Base-by-base conservation (phyloP, 768 basidiomycete genomes). In the Clitopilus hobsonii region DNA sequence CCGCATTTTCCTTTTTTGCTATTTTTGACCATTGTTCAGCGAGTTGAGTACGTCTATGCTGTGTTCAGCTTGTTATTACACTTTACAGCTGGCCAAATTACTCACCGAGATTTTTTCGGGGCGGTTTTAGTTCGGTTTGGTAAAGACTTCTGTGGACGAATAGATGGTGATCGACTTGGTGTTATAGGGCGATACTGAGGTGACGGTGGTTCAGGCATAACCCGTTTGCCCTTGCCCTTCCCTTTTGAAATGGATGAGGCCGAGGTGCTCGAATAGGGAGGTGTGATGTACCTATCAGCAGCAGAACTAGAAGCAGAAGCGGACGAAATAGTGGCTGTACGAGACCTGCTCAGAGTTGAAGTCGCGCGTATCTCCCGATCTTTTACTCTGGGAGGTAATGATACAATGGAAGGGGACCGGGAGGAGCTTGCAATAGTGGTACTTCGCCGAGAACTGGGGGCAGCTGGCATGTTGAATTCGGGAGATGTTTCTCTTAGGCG, bases 21-120 rank as follows among this genome's bases (percentile, higher is more conserved):
- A 58, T 49, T 1, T 16, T 20, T 18, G 64, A 67, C 78, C 74
- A 79, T 66, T 55, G 63, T 66, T 55, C 10, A 74, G 62, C 23
- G 59, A 52, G 10, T 55, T 45, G 36, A 68, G 67, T n/a, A 69
- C 70, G 49, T 8, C 18, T 38, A 51, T 11, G 14, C 3, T 45
- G 22, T 11, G 11, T 6, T 36, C 32, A 36, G 32, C 13, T 32
- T 7, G 30, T 32, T 7, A 32, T 32, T 32, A 32, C 30, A 16
- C 30, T 32, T 7, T 32, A 16, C 16, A 32, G 16, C 30, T 32
- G 7, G 30, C 8, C 16, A 32, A 32, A 32, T 7, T 16, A 32
- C 30, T 32, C 30, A 45, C 41, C 8, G 2, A 18, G 41, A 45
- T 23, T 8, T 16, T 11, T 20, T n/a, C 14, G 25, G 22, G 5